Evolutionary conservation across 2,329 filamentous ascomycete genomes (phyloP).

Genomic region (Drechmeria coniospora): DNA sequence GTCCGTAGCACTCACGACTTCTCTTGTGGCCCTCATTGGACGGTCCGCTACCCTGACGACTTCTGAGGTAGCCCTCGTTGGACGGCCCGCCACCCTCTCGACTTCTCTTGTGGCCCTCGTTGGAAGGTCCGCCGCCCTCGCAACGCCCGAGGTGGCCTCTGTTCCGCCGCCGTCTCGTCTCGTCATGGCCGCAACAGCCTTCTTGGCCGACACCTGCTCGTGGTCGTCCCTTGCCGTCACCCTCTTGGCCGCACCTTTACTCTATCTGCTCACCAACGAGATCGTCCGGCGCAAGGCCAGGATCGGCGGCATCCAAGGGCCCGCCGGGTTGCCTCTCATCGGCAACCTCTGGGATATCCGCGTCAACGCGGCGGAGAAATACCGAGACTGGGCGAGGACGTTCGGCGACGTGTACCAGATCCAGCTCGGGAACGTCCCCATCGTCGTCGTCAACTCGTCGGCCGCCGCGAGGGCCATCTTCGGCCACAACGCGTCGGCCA

Average conservation of each 20-base stretch:
- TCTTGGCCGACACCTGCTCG: too few relatives aligned
- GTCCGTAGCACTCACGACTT: too few relatives aligned
- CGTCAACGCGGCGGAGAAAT: slow-evolving; percentile 39
- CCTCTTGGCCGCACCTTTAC: slow-evolving; percentile 15
- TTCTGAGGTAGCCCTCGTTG: too few relatives aligned
- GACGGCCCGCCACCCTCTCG: too few relatives aligned
- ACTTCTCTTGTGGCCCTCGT: too few relatives aligned
- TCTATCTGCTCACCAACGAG: slow-evolving; percentile 34
- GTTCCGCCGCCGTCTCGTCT: too few relatives aligned
- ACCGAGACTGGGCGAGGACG: slow-evolving; percentile 34
- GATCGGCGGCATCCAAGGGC: slow-evolving; percentile 30
- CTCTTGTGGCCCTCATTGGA: too few relatives aligned
- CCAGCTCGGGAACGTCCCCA: slow-evolving; percentile 38
- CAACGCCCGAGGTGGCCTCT: too few relatives aligned
- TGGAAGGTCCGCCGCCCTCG: too few relatives aligned
- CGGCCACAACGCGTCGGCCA: slow-evolving; percentile 34
- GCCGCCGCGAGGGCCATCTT: slow-evolving; percentile 34
- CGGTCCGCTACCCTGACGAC: too few relatives aligned
- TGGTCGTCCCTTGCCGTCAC: slow-evolving; percentile 7
- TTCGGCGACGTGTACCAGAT: slow-evolving; percentile 39
- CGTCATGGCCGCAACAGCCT: too few relatives aligned
- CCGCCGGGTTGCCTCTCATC: slow-evolving; percentile 34
- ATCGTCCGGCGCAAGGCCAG: slow-evolving; percentile 27
- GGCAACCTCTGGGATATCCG: slow-evolving; percentile 40
- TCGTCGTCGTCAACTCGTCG: slow-evolving; percentile 40